Conservation (phyloP, 352 stramenopile species). For the Globisporangium solare region DNA sequence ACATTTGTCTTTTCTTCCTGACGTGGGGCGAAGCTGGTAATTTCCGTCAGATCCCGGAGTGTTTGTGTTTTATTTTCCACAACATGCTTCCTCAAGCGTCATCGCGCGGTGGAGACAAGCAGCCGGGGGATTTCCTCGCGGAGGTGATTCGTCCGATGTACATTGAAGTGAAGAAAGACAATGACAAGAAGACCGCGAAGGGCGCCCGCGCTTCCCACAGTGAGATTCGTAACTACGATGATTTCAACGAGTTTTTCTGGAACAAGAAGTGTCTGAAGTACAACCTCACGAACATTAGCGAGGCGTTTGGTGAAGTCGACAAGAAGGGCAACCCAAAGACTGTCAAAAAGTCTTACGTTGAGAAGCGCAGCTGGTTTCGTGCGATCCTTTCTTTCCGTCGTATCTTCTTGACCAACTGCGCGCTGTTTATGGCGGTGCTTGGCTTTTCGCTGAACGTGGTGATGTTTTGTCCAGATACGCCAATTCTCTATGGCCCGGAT, state of each 20-base stretch:
- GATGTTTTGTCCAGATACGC: conserved; percentile 70
- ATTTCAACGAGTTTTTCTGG: conserved; percentile 90
- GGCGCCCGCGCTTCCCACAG: conserved; percentile 60
- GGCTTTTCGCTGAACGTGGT: conserved; percentile 74
- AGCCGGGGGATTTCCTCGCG: conserved; percentile 61
- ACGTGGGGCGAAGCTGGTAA: conserved; percentile 85
- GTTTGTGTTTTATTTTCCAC: conserved; percentile 77
- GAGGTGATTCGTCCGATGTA: conserved; percentile 85
- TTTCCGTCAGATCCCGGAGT: conserved; percentile 79
- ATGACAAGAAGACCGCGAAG: conserved; percentile 86
- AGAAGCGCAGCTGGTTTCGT: conserved; percentile 75
- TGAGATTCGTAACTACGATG: conserved; percentile 85
- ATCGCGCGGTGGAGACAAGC: conserved; percentile 45
- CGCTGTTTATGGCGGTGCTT: conserved; percentile 58
- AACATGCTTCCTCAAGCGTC: conserved; percentile 67
- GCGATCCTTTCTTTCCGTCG: conserved; percentile 75
- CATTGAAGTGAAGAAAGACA: conserved; percentile 77
- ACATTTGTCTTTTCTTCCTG: conserved; percentile 80
- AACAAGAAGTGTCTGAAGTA: conserved; percentile 84
- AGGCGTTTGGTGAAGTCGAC: conserved; percentile 69
- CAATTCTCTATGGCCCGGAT: conserved; percentile 69
- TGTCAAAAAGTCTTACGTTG: conserved; percentile 82
- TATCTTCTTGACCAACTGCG: conserved; percentile 81
- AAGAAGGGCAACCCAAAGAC: conserved; percentile 80
- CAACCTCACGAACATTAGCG: conserved; percentile 54